Base-by-base conservation (phyloP, 257 asterid genomes). In the Solanum gracilifrons region DNA sequence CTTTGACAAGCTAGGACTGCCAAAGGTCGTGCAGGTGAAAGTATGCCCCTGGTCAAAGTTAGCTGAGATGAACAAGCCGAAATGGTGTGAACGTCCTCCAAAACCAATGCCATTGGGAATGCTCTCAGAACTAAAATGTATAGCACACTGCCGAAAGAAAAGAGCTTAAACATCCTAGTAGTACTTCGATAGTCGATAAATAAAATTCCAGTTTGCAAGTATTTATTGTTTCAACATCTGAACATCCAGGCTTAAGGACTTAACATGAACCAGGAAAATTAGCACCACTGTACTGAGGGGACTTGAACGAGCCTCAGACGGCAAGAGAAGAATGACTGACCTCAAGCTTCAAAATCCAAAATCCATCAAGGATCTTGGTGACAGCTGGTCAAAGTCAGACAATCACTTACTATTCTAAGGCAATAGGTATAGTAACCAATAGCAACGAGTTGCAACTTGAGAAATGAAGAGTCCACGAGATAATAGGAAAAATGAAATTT, bases 31-130 rank as follows among this genome's bases (percentile, higher is more conserved):
- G 95, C 94, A 97, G 21, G 89, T 41, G 82, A 95, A 95, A 8
- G 95, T 93, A 39, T 95, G 98, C 23, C 99, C 99, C 66, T 85
- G 91, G 87, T 97, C 99, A 55, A 97, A 95, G 91, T 90, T 94
- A 74, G 98, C 98, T 15, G 98, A 92, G 48, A 97, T 13, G 87
- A 97, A 97, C 88, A 97, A 39, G 58, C 98, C 99, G 4, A 95
- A 92, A 87, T 97, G 99, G 87, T 91, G 43, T 9, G 75, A 93
- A 58, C 88, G 88, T 48, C 99, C 99, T 86, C 99, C 99, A 85
- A 97, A 97, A 31, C 98, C 98, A 32, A 97, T 94, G 86, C 99
- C 99, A 83, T 97, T 97, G 1, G 98, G 99, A 37, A 97, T 95
- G 93, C 95, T 95, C 48, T 97, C 98, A 5, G 98, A 95, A 85